phyloP scores from a whole-genome alignment of 2,329 filamentous ascomycete genomes.

The Phaeomoniella chlamydospora region DNA sequence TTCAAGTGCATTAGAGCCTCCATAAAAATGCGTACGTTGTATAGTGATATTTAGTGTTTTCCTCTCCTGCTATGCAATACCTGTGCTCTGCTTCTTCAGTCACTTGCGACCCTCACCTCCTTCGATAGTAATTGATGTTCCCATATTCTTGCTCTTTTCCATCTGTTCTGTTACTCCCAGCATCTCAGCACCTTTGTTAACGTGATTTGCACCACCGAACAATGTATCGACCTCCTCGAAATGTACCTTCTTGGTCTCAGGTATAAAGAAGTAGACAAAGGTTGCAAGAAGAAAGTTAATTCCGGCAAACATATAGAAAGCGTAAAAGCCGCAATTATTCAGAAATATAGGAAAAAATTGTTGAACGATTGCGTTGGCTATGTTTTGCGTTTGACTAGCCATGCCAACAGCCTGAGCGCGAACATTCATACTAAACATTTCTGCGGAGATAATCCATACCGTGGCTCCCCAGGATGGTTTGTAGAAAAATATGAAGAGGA shows the following conservation, averaged over 20 bases:
- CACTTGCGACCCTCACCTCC: too few species aligned
- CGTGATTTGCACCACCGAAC: conserved; percentile 22
- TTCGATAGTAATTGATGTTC: too few species aligned
- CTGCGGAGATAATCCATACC: conserved; percentile 57
- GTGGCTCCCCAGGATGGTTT: conserved; percentile 58
- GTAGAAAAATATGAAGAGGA: conserved; percentile 53
- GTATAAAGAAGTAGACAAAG: conserved; percentile 37
- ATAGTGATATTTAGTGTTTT: too few species aligned
- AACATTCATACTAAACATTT: conserved; percentile 57
- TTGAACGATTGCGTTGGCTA: conserved; percentile 53
- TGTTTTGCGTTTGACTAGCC: conserved; percentile 46
- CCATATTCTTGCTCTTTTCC: background rate
- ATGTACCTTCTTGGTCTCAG: conserved; percentile 33
- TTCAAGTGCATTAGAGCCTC: too few species aligned
- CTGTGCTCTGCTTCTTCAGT: too few species aligned
- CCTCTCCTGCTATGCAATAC: too few species aligned
- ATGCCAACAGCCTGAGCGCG: conserved; percentile 57
- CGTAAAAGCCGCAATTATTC: conserved; percentile 41
- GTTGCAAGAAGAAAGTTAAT: conserved; percentile 34
- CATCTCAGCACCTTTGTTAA: conserved; percentile 8
- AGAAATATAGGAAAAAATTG: conserved; percentile 59
- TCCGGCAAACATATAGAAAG: conserved; percentile 40
- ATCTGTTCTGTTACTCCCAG: background rate
- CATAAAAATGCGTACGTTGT: too few species aligned
- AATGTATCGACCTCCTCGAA: conserved; percentile 23